A percentile compares a stretch with the other conserved stretches of the same genome.
These are phyloP conservation scores for Amanita jacksonii DNA, from an alignment of 768 basidiomycete species.

Conservation along the genomic window DNA sequence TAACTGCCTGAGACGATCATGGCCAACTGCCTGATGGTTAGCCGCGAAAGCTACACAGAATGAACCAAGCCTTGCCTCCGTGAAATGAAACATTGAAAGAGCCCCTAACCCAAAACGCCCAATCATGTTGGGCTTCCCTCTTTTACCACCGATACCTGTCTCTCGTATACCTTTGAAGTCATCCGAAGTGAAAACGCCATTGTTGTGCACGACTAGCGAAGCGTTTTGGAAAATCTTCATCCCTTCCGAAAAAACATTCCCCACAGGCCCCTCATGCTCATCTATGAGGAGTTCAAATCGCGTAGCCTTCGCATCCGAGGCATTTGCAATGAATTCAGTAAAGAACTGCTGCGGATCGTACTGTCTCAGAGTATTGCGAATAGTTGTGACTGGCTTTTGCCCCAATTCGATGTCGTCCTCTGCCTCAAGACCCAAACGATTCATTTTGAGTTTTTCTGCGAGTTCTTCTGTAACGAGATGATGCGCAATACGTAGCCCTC, in stretches of 20 bases:
- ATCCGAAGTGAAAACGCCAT: conserved; percentile 27
- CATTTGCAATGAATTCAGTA: conserved; percentile 46
- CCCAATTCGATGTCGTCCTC: conserved; percentile 30
- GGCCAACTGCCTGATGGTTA: conserved; percentile 17
- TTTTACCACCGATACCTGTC: conserved; percentile 38
- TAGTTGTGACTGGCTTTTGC: conserved; percentile 31
- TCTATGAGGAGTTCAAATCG: conserved; percentile 33
- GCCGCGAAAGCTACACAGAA: not conserved
- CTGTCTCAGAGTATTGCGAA: conserved; percentile 29
- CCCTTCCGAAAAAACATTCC: conserved; percentile 21
- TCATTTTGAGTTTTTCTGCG: conserved; percentile 21
- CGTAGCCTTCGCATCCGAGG: conserved; percentile 37
- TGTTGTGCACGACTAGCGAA: conserved; percentile 36
- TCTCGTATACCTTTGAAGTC: conserved; percentile 39
- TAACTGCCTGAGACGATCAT: conserved; percentile 23
- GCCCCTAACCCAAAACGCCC: conserved; percentile 46
- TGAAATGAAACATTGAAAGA: conserved; percentile 42
- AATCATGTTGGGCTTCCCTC: conserved; percentile 26
- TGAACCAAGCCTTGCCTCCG: conserved; percentile 29
- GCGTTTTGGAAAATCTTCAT: conserved; percentile 26
- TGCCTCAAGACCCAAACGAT: conserved; percentile 26
- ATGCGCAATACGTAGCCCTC: conserved; percentile 19
- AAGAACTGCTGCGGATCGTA: conserved; percentile 35
- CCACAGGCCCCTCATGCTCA: conserved; percentile 10
- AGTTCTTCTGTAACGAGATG: conserved; percentile 22